phyloP scores from a whole-genome alignment of 148 eudicot genomes.

The Arbutus unedo region DNA sequence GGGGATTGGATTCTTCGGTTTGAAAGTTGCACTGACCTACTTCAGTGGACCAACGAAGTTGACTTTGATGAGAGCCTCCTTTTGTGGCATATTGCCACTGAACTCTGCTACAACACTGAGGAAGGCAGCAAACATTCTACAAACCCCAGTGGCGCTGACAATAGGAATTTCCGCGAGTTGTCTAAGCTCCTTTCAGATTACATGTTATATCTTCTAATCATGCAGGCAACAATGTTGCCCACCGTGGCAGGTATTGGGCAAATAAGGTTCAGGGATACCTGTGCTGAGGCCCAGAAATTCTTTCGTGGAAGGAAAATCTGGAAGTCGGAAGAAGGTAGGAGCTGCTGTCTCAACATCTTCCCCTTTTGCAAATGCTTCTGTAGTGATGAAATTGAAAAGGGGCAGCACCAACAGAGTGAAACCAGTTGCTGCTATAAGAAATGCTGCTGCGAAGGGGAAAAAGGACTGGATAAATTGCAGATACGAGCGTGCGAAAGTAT shows the following conservation, averaged over 20 bases:
- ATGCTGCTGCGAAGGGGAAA: neutral
- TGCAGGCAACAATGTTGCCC: conserved; percentile 31
- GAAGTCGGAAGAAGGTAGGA: neutral
- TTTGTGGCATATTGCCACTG: too few relatives aligned
- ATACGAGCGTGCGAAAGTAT: neutral
- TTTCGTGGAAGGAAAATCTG: neutral
- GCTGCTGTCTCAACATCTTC: neutral
- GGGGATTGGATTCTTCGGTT: neutral
- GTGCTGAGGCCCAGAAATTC: conserved; percentile 36
- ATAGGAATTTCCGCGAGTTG: conserved; percentile 7
- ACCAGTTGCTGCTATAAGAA: neutral
- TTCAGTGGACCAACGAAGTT: neutral
- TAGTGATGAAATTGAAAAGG: too few relatives aligned
- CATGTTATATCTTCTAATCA: conserved; percentile 33
- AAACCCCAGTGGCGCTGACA: too few relatives aligned
- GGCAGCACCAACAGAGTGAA: too few relatives aligned
- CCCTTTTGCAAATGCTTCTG: too few relatives aligned
- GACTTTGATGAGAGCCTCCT: neutral
- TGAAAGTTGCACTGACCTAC: neutral
- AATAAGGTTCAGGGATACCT: conserved; percentile 37
- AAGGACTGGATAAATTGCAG: neutral
- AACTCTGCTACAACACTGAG: too few relatives aligned
- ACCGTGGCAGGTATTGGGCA: conserved; percentile 35
- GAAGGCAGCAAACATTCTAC: neutral
- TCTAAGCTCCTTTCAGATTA: conserved; percentile 35